Conservation (phyloP, 495 filamentous ascomycete genomes). For the Copromyces sp. region DNA sequence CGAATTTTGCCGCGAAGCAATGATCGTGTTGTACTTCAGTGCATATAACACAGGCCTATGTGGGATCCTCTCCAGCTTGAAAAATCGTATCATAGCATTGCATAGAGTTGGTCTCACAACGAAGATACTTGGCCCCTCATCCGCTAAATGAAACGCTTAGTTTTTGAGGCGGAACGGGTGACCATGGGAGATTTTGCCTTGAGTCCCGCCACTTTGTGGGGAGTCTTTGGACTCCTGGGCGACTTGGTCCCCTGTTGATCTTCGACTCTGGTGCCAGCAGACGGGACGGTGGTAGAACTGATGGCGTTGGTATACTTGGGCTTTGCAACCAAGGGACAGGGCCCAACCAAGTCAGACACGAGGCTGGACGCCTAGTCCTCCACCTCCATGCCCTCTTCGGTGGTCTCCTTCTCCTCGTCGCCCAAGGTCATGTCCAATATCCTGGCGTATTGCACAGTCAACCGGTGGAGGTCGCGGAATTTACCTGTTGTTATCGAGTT, state of each 20-base stretch:
- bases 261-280: not conserved
- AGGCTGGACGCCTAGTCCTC: conserved; percentile 7
- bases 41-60: not conserved
- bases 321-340: not conserved
- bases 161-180: not conserved
- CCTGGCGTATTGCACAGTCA: conserved; percentile 83
- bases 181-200: not conserved
- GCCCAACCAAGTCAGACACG: not conserved
- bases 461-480: conserved; percentile 80
- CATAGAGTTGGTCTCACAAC: not conserved
- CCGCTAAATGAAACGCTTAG: not conserved
- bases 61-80: not conserved
- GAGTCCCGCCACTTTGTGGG: not conserved
- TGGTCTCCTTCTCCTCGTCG: conserved; percentile 25
- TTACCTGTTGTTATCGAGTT: conserved; percentile 54
- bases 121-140: not conserved
- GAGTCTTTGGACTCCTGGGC: not conserved
- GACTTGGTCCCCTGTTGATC: not conserved
- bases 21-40: not conserved
- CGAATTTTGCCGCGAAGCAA: not conserved
- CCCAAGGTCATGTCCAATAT: conserved; percentile 56
- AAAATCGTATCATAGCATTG: not conserved
- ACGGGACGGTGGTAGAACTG: not conserved
- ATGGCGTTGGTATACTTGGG: not conserved
- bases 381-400: conserved; percentile 15